phyloP scores from a whole-genome alignment of 306 rosid genomes.

The Cicer cuneatum region DNA sequence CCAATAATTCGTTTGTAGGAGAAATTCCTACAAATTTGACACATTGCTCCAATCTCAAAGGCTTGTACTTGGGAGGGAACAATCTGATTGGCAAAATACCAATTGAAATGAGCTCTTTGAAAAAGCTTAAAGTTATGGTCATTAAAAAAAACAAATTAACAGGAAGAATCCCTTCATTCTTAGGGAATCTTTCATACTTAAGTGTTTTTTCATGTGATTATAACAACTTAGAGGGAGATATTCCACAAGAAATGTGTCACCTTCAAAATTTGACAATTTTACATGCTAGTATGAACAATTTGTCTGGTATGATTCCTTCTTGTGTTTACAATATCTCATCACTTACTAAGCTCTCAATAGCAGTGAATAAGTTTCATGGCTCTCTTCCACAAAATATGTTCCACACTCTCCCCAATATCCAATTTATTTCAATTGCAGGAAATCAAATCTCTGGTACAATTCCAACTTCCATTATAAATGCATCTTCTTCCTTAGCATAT shows the following conservation, averaged over 20 bases:
- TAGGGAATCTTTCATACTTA: constrained; percentile 1
- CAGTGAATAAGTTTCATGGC: neutral
- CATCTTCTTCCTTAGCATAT: neutral
- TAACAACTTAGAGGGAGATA: neutral
- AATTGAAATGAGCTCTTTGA: constrained; percentile 2
- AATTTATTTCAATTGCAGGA: rapidly evolving
- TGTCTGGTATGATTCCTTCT: constrained; percentile 40
- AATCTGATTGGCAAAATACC: neutral
- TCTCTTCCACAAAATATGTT: constrained; percentile 47
- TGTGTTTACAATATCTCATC: constrained; percentile 49
- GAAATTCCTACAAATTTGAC: constrained; percentile 3
- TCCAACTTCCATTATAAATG: constrained; percentile 43
- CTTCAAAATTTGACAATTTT: neutral
- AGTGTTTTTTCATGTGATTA: neutral
- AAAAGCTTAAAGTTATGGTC: neutral
- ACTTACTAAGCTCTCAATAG: rapidly evolving
- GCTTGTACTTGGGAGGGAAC: neutral
- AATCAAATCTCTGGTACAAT: constrained; percentile 45
- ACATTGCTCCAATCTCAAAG: neutral
- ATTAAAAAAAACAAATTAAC: neutral
- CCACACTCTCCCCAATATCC: constrained; percentile 37
- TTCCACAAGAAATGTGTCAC: neutral
- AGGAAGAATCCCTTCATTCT: neutral
- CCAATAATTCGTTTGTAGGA: neutral
- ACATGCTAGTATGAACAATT: rapidly evolving